phyloP scores from a whole-genome alignment of 1,139 yeast genomes.

The Yamadazyma membranifaciens region DNA sequence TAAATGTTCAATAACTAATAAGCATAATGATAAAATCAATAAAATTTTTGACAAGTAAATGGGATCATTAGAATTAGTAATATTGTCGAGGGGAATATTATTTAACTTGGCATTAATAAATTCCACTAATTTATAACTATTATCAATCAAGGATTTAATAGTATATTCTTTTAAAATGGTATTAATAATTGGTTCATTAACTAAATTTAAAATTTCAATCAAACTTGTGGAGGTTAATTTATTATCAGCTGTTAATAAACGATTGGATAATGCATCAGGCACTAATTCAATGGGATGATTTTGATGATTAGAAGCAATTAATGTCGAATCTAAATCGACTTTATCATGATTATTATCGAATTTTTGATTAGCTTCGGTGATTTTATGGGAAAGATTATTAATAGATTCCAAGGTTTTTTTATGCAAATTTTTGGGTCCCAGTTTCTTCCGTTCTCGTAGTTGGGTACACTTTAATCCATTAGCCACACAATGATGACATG shows the following conservation, averaged over 20 bases:
- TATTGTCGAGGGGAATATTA: slow-evolving; percentile 16
- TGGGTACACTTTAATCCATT: slow-evolving; percentile 39
- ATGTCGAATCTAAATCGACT: slow-evolving; percentile 1
- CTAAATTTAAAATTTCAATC: slow-evolving; percentile 21
- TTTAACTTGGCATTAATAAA: slow-evolving; percentile 24
- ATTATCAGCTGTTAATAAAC: slow-evolving; percentile 7
- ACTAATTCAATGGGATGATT: slow-evolving; percentile 19
- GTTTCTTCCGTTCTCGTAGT: slow-evolving; percentile 37
- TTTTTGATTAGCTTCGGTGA: slow-evolving; percentile 12
- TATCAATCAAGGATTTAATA: slow-evolving; percentile 26
- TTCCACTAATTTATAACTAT: slow-evolving; percentile 24
- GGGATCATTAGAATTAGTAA: slow-evolving; percentile 31
- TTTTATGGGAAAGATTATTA: slow-evolving; percentile 19
- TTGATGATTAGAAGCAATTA: slow-evolving; percentile 15
- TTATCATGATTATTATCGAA: slow-evolving; percentile 9
- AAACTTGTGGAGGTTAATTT: slow-evolving; percentile 20
- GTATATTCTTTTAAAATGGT: slow-evolving; percentile 28
- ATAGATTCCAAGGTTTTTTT: slow-evolving; percentile 38
- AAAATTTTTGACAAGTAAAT: slow-evolving; percentile 29
- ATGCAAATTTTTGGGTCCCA: slow-evolving; percentile 44
- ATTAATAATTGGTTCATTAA: slow-evolving; percentile 24
- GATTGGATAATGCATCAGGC: slow-evolving; percentile 14
- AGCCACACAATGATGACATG: slow-evolving; percentile 39
- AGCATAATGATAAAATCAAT: slow-evolving; percentile 27
- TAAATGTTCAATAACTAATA: slow-evolving; percentile 32